Evolutionary conservation across 768 basidiomycete genomes (phyloP).

Genomic region (Leccinum variicolor): DNA sequence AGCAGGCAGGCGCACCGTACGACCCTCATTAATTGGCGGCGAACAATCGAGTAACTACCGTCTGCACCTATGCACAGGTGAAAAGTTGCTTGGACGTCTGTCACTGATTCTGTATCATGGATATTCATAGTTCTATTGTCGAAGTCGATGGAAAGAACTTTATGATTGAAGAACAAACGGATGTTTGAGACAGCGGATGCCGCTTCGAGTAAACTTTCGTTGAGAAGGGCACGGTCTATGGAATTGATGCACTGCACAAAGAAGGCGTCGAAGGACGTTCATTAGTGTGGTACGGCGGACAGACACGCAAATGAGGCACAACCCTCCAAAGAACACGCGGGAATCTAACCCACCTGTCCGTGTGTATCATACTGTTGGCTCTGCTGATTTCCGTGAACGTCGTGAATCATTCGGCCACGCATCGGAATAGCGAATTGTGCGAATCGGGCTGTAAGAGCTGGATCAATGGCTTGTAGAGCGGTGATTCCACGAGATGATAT

Average conservation of each 20-base stretch:
- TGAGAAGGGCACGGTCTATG: constrained; percentile 84
- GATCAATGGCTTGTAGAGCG: constrained; percentile 80
- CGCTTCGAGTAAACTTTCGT: constrained; percentile 79
- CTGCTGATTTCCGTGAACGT: constrained; percentile 61
- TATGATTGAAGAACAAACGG: constrained; percentile 75
- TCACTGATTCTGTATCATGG: constrained; percentile 42
- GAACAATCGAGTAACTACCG: constrained; percentile 88
- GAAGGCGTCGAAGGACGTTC: constrained; percentile 20
- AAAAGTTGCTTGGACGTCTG: constrained; percentile 51
- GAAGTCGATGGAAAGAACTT: constrained; percentile 76
- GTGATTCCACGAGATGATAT: constrained; percentile 92
- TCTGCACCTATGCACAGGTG: constrained; percentile 90
- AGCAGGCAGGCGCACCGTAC: constrained; percentile 59
- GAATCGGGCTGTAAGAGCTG: constrained; percentile 63
- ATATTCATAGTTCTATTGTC: constrained; percentile 54
- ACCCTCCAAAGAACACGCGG: constrained; percentile 8
- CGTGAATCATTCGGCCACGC: constrained; percentile 95
- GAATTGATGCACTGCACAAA: constrained; percentile 83
- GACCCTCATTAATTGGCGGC: constrained; percentile 93
- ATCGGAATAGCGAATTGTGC: constrained; percentile 85
- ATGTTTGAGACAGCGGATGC: constrained; percentile 61
- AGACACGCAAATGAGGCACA: constrained; percentile 19
- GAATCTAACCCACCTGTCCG: constrained; percentile 65
- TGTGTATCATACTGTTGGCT: constrained; percentile 87
- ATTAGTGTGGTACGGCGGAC: constrained; percentile 18